phyloP scores from a whole-genome alignment of 83 land plant genomes.

The Picea abies region DNA sequence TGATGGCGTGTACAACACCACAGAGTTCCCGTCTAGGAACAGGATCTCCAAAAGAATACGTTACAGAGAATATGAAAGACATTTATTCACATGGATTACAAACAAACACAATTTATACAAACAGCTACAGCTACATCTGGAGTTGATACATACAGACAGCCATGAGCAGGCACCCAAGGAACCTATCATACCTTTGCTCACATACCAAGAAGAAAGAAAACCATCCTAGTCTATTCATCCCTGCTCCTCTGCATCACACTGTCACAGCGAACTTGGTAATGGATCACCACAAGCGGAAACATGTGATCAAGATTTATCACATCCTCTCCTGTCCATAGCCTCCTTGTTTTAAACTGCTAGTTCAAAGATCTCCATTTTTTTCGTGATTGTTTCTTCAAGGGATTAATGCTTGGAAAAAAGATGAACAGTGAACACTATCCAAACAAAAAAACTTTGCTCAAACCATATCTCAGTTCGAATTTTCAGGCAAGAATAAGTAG shows the following conservation, averaged over 20 bases:
- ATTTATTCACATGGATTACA: neutral
- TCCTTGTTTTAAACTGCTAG: neutral
- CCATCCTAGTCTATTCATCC: neutral
- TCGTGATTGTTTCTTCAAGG: neutral
- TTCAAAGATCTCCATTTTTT: neutral
- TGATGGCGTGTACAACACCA: neutral
- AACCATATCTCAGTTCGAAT: neutral
- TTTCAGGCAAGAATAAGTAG: constrained; percentile 55
- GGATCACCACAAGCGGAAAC: neutral
- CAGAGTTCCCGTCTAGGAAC: neutral
- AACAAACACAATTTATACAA: neutral
- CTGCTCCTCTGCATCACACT: neutral
- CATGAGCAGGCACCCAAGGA: neutral
- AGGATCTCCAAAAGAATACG: constrained; percentile 4
- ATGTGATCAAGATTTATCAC: neutral
- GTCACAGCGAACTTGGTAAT: neutral
- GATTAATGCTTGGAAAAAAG: neutral
- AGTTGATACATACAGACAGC: constrained; percentile 1
- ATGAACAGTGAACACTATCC: neutral
- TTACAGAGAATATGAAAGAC: neutral
- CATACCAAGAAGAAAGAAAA: neutral
- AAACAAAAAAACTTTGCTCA: neutral
- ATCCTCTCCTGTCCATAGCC: neutral
- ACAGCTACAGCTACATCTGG: constrained; percentile 3
- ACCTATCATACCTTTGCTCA: neutral